A percentile compares a stretch with the other conserved stretches of the same genome.
Conservation (phyloP, 1,284 basidiomycete species). For the Xerocomus cyaneibrunnescens region DNA sequence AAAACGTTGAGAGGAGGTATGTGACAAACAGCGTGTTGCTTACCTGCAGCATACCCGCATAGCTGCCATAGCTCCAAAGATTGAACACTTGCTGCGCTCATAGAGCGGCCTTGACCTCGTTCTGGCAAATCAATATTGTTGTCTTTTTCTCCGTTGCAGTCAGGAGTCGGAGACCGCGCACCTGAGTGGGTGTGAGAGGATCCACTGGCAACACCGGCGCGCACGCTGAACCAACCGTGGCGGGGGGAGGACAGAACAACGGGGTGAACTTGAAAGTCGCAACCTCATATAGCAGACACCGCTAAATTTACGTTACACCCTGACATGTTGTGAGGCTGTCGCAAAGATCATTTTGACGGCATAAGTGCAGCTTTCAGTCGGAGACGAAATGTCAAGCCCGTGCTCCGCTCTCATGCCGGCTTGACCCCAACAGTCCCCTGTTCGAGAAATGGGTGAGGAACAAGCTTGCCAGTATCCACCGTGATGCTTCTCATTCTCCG, state of each 20-base stretch:
- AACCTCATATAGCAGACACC: neutral
- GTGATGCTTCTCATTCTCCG: too few species aligned
- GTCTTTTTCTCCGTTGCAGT: neutral
- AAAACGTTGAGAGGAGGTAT: neutral
- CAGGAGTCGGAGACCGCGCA: neutral
- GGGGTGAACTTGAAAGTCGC: neutral
- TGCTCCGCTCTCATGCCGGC: too few species aligned
- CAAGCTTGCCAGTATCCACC: too few species aligned
- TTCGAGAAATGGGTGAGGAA: too few species aligned
- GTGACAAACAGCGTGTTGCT: neutral
- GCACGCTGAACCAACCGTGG: neutral
- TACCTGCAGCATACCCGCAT: slow-evolving; percentile 13
- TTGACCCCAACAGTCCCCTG: too few species aligned
- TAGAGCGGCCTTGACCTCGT: slow-evolving; percentile 2
- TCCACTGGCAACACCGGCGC: slow-evolving; percentile 2
- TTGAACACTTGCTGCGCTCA: neutral
- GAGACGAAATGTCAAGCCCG: neutral
- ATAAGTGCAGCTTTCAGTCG: neutral
- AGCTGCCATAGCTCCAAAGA: slow-evolving; percentile 1
- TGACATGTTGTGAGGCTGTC: neutral
- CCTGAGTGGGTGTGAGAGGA: neutral
- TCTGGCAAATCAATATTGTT: neutral
- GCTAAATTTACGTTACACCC: neutral
- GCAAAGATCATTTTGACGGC: neutral
- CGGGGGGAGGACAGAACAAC: neutral